Conservation (phyloP, 345 rosid genomes). For the Euclidium syriacum region DNA sequence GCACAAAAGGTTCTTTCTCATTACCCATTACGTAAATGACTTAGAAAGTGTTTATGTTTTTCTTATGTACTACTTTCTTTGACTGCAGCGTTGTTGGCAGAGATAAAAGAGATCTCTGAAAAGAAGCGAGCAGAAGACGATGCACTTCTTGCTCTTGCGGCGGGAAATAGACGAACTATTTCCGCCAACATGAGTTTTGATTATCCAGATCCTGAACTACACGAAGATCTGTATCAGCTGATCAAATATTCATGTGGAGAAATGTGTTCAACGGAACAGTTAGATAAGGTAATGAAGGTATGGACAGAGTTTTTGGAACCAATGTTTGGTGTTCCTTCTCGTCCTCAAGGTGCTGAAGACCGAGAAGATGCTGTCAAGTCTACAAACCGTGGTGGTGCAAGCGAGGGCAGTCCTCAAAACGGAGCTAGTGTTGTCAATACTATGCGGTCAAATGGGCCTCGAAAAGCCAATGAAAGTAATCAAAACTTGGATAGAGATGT, state of each 20-base stretch:
- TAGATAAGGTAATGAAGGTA: slow-evolving; percentile 81
- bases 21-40: not conserved
- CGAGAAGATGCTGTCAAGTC: slow-evolving; percentile 69
- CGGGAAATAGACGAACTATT: slow-evolving; percentile 65
- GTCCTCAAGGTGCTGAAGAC: slow-evolving; percentile 85
- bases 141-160: slow-evolving; percentile 74
- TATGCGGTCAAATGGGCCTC: slow-evolving; percentile 45
- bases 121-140: slow-evolving; percentile 75
- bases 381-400: slow-evolving; percentile 43
- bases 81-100: slow-evolving; percentile 72
- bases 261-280: slow-evolving; percentile 84
- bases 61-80: slow-evolving; percentile 8
- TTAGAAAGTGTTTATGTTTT: not conserved
- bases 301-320: slow-evolving; percentile 98
- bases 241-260: slow-evolving; percentile 90
- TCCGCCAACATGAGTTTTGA: slow-evolving; percentile 71
- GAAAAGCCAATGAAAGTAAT: slow-evolving; percentile 49
- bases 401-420: slow-evolving; percentile 58
- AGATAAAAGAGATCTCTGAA: slow-evolving; percentile 89
- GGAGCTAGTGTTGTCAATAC: slow-evolving; percentile 38
- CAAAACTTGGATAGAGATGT: slow-evolving; percentile 21
- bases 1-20: slow-evolving; percentile 67
- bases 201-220: slow-evolving; percentile 72
- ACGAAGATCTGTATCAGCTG: slow-evolving; percentile 91
- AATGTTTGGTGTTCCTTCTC: slow-evolving; percentile 67